Evolutionary conservation across 768 basidiomycete genomes (phyloP), one percentile per base, ranked within the genome.

Genomic region (Naematelia encephala): DNA sequence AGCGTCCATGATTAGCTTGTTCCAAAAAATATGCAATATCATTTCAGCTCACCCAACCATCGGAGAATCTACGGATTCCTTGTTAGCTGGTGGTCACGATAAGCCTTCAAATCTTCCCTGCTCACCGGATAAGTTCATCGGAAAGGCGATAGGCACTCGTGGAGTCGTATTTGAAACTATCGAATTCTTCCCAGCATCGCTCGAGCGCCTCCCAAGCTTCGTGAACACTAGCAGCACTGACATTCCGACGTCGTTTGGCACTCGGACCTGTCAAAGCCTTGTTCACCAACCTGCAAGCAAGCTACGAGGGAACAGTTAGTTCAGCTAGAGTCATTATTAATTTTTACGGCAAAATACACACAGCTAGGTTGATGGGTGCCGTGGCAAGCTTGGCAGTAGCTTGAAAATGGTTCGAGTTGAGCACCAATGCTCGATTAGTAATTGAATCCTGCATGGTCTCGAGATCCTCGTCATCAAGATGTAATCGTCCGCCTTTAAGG

Each of bases 161-260:
- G 34, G 66, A 57, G 4, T 49, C 56, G 34, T 54, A 50, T 51
- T 66, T 60, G n/a, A 92, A 78, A 5, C 77, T 74, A 42, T 90
- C 89, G 51, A 96, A 86, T 44, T 91, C 89, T 30, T 87, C 83
- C 91, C 90, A 93, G 65, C 85, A 89, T 43, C 79, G 79, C 60
- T 90, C 89, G 10, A 96, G 83, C 26, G 83, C 82, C 26, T 87
- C 84, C 92, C 91, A 97, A n/a, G 90, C 86, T 59, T 86, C 84
- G 23, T 84, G 80, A 77, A 97, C 81, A 1, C 82, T 81, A 30
- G 82, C 80, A 26, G 83, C 84, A 65, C 88, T 84, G 23, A 91
- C 74, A 48, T 83, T 81, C 1, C 80, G 80, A 27, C 80, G 79
- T 23, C 82, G 82, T n/a, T 82, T 82, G 10, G 91, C 90, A 63